Percentiles rank a stretch among this genome's conserved stretches.
Conservation (phyloP, 176 grass and related monocot species). For the Guadua angustifolia region DNA sequence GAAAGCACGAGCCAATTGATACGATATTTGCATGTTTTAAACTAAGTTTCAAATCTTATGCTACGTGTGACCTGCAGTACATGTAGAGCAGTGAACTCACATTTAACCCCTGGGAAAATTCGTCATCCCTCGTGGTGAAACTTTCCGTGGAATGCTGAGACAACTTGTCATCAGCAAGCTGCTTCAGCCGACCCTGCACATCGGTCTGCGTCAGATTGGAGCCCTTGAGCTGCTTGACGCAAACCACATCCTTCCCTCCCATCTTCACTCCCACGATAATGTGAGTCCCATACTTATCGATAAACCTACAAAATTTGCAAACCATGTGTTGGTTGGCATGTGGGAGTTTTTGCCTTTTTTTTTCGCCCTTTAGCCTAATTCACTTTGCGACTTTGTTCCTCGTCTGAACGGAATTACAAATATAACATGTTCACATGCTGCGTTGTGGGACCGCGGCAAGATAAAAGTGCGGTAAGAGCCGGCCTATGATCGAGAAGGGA, state of each 20-base stretch:
- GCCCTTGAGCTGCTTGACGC: slow-evolving; percentile 74
- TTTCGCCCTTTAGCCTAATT: too few species aligned
- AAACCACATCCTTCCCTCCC: slow-evolving; percentile 84
- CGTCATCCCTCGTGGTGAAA: neutral
- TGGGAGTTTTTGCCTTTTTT: too few species aligned
- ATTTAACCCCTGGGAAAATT: slow-evolving; percentile 30
- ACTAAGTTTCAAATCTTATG: neutral
- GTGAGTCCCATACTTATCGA: slow-evolving; percentile 84
- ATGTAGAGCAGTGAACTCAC: slow-evolving; percentile 30
- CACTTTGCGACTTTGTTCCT: too few species aligned
- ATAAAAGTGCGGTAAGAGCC: too few species aligned
- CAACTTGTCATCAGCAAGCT: slow-evolving; percentile 58
- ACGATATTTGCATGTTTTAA: neutral
- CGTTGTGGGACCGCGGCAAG: too few species aligned
- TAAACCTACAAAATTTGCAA: slow-evolving; percentile 55
- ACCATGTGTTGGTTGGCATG: too few species aligned
- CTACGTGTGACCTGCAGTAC: neutral
- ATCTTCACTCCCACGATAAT: slow-evolving; percentile 72
- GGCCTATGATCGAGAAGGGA: too few species aligned
- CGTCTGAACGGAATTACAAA: too few species aligned
- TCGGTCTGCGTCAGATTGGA: slow-evolving; percentile 67
- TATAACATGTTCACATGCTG: too few species aligned
- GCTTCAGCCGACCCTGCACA: slow-evolving; percentile 69
- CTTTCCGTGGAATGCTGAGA: slow-evolving; percentile 34
- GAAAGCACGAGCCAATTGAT: neutral